phyloP scores from a whole-genome alignment of 73 alveolate species.

The Urostyla sp. region DNA sequence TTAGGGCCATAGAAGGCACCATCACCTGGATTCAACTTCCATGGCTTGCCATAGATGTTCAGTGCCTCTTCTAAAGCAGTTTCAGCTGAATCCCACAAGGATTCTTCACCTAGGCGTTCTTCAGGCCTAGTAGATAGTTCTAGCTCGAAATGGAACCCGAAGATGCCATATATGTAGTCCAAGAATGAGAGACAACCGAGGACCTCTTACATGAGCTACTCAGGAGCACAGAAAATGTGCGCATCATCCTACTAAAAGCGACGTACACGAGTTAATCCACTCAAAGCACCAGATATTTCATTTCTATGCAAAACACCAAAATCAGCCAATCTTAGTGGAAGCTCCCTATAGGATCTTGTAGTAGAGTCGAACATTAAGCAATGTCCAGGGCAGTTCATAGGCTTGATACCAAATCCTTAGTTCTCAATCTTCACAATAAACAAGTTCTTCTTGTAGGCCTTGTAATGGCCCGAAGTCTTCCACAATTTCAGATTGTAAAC shows the following conservation, averaged over 20 bases:
- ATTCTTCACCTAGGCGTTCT: conserved; percentile 91
- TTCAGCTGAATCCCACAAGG: conserved; percentile 98
- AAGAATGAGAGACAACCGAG: conserved; percentile 85
- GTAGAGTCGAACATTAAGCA: conserved; percentile 92
- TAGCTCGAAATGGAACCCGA: conserved; percentile 96
- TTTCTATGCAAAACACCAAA: conserved; percentile 99
- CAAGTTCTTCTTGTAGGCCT: conserved; percentile 98
- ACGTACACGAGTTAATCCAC: conserved; percentile 99
- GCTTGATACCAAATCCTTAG: conserved; percentile 99
- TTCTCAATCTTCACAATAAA: conserved; percentile 96
- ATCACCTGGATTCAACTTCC: conserved; percentile 97
- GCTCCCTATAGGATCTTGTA: conserved; percentile 97
- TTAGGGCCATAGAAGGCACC: conserved; percentile 99
- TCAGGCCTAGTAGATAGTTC: conserved; percentile 97
- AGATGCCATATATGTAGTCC: conserved; percentile 86
- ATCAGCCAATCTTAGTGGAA: conserved; percentile 98
- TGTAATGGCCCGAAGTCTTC: conserved; percentile 99
- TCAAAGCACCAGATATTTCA: conserved; percentile 98
- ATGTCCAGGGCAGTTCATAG: conserved; percentile 99
- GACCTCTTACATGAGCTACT: conserved; percentile 95
- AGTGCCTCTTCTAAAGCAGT: conserved; percentile 89
- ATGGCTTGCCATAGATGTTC: conserved; percentile 96
- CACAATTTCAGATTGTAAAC: conserved; percentile 95
- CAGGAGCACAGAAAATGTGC: conserved; percentile 98
- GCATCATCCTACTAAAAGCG: conserved; percentile 99